phyloP scores from a whole-genome alignment of 306 rosid genomes.

The Vigna reflexopilosa region DNA sequence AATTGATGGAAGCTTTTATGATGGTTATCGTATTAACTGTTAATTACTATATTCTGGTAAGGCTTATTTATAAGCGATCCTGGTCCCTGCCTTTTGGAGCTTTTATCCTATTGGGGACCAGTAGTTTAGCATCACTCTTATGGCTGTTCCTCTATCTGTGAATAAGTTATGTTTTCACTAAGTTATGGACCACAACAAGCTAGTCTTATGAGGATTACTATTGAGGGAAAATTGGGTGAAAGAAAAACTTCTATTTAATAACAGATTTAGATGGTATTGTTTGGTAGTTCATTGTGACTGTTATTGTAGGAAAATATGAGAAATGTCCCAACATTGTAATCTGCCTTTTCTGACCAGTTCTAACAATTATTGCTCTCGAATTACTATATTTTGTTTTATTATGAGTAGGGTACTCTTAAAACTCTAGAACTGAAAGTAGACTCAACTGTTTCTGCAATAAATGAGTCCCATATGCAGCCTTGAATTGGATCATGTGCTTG shows the following conservation, averaged over 20 bases:
- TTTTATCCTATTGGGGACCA: constrained; percentile 42
- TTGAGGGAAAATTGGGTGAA: constrained; percentile 40
- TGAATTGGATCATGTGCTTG: constrained; percentile 27
- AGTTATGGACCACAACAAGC: constrained; percentile 47
- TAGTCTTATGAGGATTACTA: constrained; percentile 31
- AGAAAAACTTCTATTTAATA: constrained; percentile 10
- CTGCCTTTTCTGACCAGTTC: constrained; percentile 9
- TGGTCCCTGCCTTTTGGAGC: constrained; percentile 41
- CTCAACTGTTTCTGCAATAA: constrained; percentile 29
- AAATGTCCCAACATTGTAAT: constrained; percentile 22
- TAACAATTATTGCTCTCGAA: constrained; percentile 32
- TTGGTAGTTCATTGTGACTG: constrained; percentile 19
- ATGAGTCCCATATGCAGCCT: constrained; percentile 10
- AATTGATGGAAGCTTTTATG: constrained; percentile 20
- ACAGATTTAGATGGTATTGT: constrained; percentile 18
- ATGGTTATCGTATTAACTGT: constrained; percentile 7
- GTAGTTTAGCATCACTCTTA: constrained; percentile 28
- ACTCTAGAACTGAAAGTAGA: constrained; percentile 27
- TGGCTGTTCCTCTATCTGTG: constrained; percentile 26
- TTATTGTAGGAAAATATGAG: constrained; percentile 1
- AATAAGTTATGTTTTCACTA: constrained; percentile 18
- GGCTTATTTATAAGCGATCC: constrained; percentile 2
- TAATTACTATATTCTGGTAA: constrained; percentile 14
- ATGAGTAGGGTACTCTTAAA: constrained; percentile 8
- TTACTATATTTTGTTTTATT: constrained; percentile 16